A percentile compares a stretch with the other conserved stretches of the same genome.
These are phyloP conservation scores for Purpureocillium takamizusanense DNA, from an alignment of 2,329 filamentous ascomycete genomes.

Conservation along the genomic window DNA sequence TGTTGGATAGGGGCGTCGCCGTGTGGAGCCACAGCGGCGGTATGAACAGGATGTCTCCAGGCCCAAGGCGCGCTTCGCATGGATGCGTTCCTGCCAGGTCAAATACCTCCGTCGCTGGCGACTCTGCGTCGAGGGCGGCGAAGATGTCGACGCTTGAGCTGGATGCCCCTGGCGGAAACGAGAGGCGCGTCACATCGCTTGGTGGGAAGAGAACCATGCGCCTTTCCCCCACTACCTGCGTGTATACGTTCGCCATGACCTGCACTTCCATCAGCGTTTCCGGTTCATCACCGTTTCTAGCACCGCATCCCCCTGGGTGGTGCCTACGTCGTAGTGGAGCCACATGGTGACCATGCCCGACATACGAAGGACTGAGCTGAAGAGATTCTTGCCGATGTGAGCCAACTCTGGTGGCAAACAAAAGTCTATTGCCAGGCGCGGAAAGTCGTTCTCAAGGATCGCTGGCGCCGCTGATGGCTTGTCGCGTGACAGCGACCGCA, in stretches of 20 bases:
- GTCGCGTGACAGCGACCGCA: slow-evolving; percentile 65
- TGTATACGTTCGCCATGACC: slow-evolving; percentile 83
- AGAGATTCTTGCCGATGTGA: slow-evolving; percentile 50
- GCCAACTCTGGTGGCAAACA: slow-evolving; percentile 52
- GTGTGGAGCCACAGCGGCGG: slow-evolving; percentile 82
- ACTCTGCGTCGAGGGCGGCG: slow-evolving; percentile 28
- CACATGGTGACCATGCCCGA: slow-evolving; percentile 79
- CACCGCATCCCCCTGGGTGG: background rate
- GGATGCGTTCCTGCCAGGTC: slow-evolving; percentile 45
- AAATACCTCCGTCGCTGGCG: background rate
- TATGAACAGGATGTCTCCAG: slow-evolving; percentile 72
- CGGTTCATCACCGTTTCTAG: background rate
- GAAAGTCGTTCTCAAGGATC: slow-evolving; percentile 63
- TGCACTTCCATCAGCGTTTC: slow-evolving; percentile 19
- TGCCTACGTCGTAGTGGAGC: slow-evolving; percentile 73
- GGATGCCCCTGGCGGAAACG: slow-evolving; percentile 67
- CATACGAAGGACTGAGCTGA: slow-evolving; percentile 72
- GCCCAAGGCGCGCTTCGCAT: slow-evolving; percentile 53
- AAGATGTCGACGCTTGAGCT: slow-evolving; percentile 74
- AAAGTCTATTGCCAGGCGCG: slow-evolving; percentile 61
- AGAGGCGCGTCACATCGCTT: slow-evolving; percentile 58
- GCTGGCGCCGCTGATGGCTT: slow-evolving; percentile 62
- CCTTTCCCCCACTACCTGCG: slow-evolving; percentile 68
- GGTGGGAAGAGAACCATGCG: slow-evolving; percentile 72
- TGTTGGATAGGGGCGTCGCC: slow-evolving; percentile 44